Conservation (phyloP, 495 filamentous ascomycete species). For the Talaromyces thailandensis region DNA sequence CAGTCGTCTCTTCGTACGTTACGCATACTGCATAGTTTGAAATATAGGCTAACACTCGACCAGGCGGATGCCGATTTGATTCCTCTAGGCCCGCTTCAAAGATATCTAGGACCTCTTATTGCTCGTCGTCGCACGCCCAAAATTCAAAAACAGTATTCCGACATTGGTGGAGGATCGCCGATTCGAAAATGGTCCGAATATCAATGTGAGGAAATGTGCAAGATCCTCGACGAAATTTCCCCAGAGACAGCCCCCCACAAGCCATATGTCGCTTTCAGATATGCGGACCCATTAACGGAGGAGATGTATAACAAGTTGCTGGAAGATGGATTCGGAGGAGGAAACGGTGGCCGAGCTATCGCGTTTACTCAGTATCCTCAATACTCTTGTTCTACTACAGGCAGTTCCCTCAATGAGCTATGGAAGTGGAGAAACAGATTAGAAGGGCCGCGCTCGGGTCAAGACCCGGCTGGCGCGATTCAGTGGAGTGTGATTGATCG, state of each 20-base stretch:
- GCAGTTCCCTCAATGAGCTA: constrained; percentile 89
- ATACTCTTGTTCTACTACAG: constrained; percentile 98
- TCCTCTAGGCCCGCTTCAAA: constrained; percentile 87
- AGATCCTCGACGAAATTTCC: constrained; percentile 79
- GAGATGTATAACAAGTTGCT: constrained; percentile 77
- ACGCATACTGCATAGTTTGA: background rate
- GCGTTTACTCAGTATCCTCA: constrained; percentile 99
- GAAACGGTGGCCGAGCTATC: constrained; percentile 81
- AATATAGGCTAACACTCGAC: background rate
- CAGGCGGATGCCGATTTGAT: constrained; percentile 92
- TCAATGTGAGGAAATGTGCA: constrained; percentile 91
- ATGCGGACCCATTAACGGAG: constrained; percentile 89
- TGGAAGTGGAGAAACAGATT: constrained; percentile 92
- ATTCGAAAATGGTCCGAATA: constrained; percentile 97
- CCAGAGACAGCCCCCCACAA: constrained; percentile 95
- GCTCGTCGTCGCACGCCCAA: constrained; percentile 83
- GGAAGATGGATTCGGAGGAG: constrained; percentile 80
- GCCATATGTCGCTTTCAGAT: constrained; percentile 98
- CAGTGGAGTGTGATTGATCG: constrained; percentile 97
- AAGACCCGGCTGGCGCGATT: constrained; percentile 56
- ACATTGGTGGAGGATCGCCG: constrained; percentile 91
- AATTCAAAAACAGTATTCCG: constrained; percentile 89
- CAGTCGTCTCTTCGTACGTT: constrained; percentile 80
- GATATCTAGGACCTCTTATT: constrained; percentile 82
- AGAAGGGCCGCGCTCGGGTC: constrained; percentile 59